Evolutionary conservation across 1,284 basidiomycete genomes (phyloP), one percentile per base, ranked within the genome.

Genomic region (Moesziomyces sp.): DNA sequence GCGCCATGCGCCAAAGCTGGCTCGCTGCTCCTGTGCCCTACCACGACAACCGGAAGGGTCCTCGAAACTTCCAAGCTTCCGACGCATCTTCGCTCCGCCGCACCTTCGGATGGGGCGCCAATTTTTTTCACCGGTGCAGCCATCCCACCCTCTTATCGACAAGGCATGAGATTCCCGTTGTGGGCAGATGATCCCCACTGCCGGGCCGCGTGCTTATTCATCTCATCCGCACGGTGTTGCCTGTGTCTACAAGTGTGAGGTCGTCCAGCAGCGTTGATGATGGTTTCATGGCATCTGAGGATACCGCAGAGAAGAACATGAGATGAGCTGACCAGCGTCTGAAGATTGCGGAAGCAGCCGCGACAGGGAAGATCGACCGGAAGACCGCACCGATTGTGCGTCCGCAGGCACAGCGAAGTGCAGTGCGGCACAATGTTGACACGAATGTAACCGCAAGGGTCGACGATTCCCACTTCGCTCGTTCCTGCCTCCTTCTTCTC

Each of bases 401-500:
- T 18, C 38, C 14, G 38, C 38, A 40, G 38, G 16, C 11, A 40
- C 38, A 40, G 38, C 38, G 16, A 14, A 40, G 7, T 5, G 14
- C 38, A 40, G 7, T 5, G 14, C 38, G 14, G 26, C 26, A 28
- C 30, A 13, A 11, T 11, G 11, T 33, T 33, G 30, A 30, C 30
- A 30, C 28, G 21, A 21, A 21, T 26, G 38, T 53, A 63, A 70
- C 67, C 50, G 57, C 46, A 33, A 70, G 57, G 67, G 67, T 70
- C 61, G 57, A 63, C 57, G 50, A 3, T 56, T 61, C 53, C 35
- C 10, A 6, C 16, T 19, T 7, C 8, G 21, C 16, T 33, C 10
- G 13, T 5, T 26, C 30, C 6, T 53, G 30, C 9, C 35, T 38
- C 11, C 33, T 42, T 33, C 24, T 43, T 46, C 53, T 44, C 28